phyloP scores from a whole-genome alignment of 2,329 filamentous ascomycete genomes.

The Conoideocrella luteorostrata region DNA sequence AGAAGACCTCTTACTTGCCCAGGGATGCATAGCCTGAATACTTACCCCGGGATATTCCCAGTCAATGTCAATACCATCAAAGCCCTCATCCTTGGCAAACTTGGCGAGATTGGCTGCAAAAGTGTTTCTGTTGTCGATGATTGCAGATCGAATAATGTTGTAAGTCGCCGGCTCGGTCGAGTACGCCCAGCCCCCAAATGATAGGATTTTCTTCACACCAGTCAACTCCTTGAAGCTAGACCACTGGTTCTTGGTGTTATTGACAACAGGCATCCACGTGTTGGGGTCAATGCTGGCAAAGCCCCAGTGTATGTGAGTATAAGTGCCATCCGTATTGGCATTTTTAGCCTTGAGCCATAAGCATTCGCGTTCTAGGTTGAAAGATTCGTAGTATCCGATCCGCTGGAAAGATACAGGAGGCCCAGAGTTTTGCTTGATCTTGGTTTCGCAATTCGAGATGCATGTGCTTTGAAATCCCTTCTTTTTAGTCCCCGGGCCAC shows the following conservation, averaged over 20 bases:
- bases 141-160: slow-evolving; percentile 16
- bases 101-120: slow-evolving; percentile 28
- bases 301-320: slow-evolving; percentile 16
- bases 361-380: slow-evolving; percentile 8
- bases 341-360: slow-evolving; percentile 9
- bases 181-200: slow-evolving; percentile 22
- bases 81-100: slow-evolving; percentile 27
- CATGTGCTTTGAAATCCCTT: slow-evolving; percentile 12
- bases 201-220: slow-evolving; percentile 20
- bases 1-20: too few relatives aligned
- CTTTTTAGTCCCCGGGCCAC: slow-evolving; percentile 11
- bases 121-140: slow-evolving; percentile 22
- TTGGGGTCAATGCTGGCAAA: slow-evolving; percentile 25
- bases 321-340: slow-evolving; percentile 13
- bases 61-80: slow-evolving; percentile 34
- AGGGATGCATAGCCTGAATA: too few relatives aligned
- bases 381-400: slow-evolving; percentile 18
- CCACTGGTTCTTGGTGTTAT: slow-evolving; percentile 17
- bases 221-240: slow-evolving; percentile 15
- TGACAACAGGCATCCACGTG: slow-evolving; percentile 12
- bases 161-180: slow-evolving; percentile 17
- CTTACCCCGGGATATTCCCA: slow-evolving; percentile 33
- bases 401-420: slow-evolving; percentile 7
- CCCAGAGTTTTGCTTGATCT: slow-evolving; percentile 10
- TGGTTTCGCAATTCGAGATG: slow-evolving; percentile 19